A percentile compares a stretch with the other conserved stretches of the same genome.
These are phyloP conservation scores for Colletotrichum salicis DNA, from an alignment of 2,329 filamentous ascomycete species.

Conservation along the genomic window DNA sequence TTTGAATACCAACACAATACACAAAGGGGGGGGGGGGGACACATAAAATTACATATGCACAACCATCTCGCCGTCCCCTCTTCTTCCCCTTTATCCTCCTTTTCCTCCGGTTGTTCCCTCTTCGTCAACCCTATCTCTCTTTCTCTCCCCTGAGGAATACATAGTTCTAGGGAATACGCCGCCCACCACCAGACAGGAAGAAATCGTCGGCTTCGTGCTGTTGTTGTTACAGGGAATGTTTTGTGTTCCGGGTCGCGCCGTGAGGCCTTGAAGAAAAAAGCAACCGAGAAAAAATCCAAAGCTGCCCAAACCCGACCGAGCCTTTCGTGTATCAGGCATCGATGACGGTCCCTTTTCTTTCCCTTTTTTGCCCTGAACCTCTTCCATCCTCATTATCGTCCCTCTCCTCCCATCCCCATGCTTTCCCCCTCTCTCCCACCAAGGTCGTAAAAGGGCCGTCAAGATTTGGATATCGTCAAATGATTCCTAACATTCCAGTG, in stretches of 20 bases:
- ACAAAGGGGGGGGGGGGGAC: constrained; percentile 16
- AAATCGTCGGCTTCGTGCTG: constrained; percentile 31
- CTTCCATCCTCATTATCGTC: constrained; percentile 18
- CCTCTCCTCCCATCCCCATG: neutral
- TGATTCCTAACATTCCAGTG: constrained; percentile 4
- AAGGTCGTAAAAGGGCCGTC: constrained; percentile 32
- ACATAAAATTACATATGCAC: constrained; percentile 36
- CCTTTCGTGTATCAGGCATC: constrained; percentile 21
- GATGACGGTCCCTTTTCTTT: neutral
- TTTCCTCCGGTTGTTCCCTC: neutral
- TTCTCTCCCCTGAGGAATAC: neutral
- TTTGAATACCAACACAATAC: constrained; percentile 4
- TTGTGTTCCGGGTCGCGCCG: constrained; percentile 1
- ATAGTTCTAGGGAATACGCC: constrained; percentile 25
- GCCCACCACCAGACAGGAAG: constrained; percentile 9
- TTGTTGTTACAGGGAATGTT: constrained; percentile 27
- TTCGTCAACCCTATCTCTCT: neutral
- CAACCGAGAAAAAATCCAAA: neutral
- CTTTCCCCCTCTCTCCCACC: neutral
- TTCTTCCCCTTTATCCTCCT: neutral
- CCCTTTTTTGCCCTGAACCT: neutral
- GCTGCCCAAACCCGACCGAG: neutral
- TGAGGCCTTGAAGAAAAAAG: neutral
- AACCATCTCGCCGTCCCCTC: neutral
- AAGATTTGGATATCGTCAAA: constrained; percentile 31